Base-by-base conservation (phyloP, 306 rosid genomes). In the Astragalus glycyphyllos region DNA sequence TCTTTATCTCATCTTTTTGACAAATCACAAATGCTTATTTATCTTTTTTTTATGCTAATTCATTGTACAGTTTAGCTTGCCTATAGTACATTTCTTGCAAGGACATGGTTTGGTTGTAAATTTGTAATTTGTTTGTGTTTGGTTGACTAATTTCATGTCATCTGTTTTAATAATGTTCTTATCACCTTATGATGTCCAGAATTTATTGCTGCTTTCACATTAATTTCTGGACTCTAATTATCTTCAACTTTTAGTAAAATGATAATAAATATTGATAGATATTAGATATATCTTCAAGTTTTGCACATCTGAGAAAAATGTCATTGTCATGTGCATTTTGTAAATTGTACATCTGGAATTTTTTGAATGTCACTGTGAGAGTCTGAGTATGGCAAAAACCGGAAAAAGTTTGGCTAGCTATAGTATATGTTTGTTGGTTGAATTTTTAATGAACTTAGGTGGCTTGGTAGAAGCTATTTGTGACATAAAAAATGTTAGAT, bases 381-480 rank as follows among this genome's bases (percentile, higher is more conserved):
- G 3, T 26, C 29, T 17, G 29, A 42, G 58, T 46, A 64, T 48
- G 57, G 50, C 34, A 32, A 54, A 55, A 44, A 6, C 45, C 50
- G 16, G 50, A 20, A 72, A 68, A 35, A 62, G 44, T 35, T 29
- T 60, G 73, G 42, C 5, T 35, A 7, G 40, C 6, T 35, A 5
- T 5, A 7, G 12, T 46, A 60, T 48, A 49, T 31, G 10, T 49
- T 35, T 47, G 41, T 46, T 62, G 38, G 72, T 68, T 61, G 56
- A 41, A 31, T 58, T 58, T 55, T 77, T 56, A 62, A 71, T 72
- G 58, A 67, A 58, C 45, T 35, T 48, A 72, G 72, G 57, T 71
- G 68, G 61, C 45, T 59, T 65, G 58, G 35, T 58, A 34, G 44
- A 48, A 8, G 55, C 34, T 65, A 61, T 59, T 65, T 65, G 59